These are phyloP conservation scores for Durotheca rogersii DNA, from an alignment of 495 filamentous ascomycete species.

Conservation along the genomic window DNA sequence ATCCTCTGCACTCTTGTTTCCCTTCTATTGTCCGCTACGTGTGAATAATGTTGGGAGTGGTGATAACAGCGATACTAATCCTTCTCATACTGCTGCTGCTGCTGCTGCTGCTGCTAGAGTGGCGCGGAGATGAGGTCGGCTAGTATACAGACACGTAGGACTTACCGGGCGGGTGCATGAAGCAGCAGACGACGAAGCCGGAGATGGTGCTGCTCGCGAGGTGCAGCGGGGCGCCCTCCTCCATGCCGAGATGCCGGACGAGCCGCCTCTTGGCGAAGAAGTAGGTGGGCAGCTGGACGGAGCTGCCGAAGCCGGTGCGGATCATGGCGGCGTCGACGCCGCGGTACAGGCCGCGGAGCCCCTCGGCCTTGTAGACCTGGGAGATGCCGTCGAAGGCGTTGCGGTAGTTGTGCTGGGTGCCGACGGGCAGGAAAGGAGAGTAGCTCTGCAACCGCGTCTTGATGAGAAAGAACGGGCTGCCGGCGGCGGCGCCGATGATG, in stretches of 20 bases:
- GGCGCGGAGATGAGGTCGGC: neutral
- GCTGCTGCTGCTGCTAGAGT: neutral
- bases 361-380: constrained; percentile 76
- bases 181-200: constrained; percentile 93
- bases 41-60: no score
- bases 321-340: constrained; percentile 96
- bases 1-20: no score
- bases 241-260: constrained; percentile 76
- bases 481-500: constrained; percentile 83
- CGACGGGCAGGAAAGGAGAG: constrained; percentile 91
- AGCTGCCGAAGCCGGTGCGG: constrained; percentile 89
- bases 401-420: constrained; percentile 90
- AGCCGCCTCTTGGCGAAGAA: constrained; percentile 94
- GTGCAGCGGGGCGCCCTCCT: constrained; percentile 88
- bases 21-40: no score
- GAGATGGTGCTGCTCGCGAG: constrained; percentile 84
- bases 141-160: constrained; percentile 1
- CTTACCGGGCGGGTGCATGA: constrained; percentile 96
- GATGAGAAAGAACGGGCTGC: constrained; percentile 96
- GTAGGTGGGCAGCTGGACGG: constrained; percentile 95
- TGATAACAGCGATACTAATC: no score
- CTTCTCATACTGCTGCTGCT: constrained; percentile 3
- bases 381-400: constrained; percentile 80
- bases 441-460: constrained; percentile 95
- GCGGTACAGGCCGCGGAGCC: constrained; percentile 78